Percentiles rank a stretch among this genome's conserved stretches.
Conservation (phyloP, 1,284 basidiomycete species). For the Ganoderma resinaceum region DNA sequence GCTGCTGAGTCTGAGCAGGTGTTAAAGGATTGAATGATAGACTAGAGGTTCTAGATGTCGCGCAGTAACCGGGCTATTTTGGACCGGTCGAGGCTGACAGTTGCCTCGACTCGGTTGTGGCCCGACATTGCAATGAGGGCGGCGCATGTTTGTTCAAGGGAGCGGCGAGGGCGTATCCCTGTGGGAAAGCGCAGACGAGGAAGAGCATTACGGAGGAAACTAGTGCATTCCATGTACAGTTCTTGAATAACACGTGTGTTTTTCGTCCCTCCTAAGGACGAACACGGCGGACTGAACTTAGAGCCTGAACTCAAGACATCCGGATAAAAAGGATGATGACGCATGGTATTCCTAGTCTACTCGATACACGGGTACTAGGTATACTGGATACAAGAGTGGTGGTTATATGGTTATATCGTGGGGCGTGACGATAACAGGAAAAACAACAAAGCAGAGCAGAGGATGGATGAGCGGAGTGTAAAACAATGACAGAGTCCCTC, state of each 20-base stretch:
- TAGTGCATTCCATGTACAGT: background rate
- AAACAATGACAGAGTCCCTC: background rate
- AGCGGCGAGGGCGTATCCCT: background rate
- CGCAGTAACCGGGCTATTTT: slow-evolving; percentile 10
- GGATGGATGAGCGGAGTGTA: background rate
- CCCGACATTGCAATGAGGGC: background rate
- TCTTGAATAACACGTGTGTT: background rate
- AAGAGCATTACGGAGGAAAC: background rate
- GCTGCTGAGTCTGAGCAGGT: slow-evolving; percentile 22
- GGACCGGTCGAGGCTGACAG: background rate
- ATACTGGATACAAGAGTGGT: background rate
- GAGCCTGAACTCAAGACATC: too few species aligned
- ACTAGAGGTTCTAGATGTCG: slow-evolving; percentile 19
- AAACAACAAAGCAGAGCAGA: background rate
- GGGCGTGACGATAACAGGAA: background rate
- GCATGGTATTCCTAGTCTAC: background rate
- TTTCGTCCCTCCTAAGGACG: too few species aligned
- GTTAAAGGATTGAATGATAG: slow-evolving; percentile 24
- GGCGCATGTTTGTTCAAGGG: background rate
- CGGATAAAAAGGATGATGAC: background rate
- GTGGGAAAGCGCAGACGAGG: background rate
- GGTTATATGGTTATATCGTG: background rate
- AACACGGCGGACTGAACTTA: too few species aligned
- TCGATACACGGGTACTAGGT: background rate
- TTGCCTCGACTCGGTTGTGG: background rate